Conservation (phyloP, 1,139 yeast species). For the Geotrichum candidum region DNA sequence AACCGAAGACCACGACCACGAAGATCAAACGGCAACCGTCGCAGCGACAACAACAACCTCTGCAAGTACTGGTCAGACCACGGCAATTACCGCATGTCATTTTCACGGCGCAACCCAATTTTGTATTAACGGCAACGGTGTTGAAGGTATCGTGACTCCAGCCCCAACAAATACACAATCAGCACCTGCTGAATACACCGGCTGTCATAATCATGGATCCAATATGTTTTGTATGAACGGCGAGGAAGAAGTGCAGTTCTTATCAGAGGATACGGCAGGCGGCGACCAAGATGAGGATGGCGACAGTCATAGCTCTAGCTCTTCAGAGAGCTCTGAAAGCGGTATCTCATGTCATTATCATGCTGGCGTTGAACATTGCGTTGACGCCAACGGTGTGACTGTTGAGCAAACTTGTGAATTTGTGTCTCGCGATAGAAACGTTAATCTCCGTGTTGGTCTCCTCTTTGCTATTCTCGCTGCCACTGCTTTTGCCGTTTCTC, state of each 20-base stretch:
- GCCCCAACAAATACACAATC: slow-evolving; percentile 28
- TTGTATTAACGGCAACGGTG: slow-evolving; percentile 33
- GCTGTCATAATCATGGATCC: slow-evolving; percentile 34
- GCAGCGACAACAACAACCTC: background rate
- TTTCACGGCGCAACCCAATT: slow-evolving; percentile 31
- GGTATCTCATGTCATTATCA: slow-evolving; percentile 36
- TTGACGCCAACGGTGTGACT: slow-evolving; percentile 24
- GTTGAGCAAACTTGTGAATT: slow-evolving; percentile 18
- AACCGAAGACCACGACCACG: slow-evolving; percentile 15
- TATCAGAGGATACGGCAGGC: slow-evolving; percentile 18
- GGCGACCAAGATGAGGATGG: background rate
- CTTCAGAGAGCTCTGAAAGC: slow-evolving; percentile 17
- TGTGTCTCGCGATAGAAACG: slow-evolving; percentile 31
- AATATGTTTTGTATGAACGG: slow-evolving; percentile 30
- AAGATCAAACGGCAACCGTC: background rate
- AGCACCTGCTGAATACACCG: slow-evolving; percentile 31
- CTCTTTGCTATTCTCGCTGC: slow-evolving; percentile 36
- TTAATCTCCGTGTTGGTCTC: slow-evolving; percentile 33
- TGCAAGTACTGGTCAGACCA: slow-evolving; percentile 13
- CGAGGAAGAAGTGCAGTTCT: slow-evolving; percentile 32
- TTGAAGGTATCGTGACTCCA: slow-evolving; percentile 35
- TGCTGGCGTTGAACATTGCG: slow-evolving; percentile 42
- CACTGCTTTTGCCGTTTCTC: slow-evolving; percentile 34
- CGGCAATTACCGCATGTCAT: slow-evolving; percentile 33
- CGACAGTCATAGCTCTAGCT: slow-evolving; percentile 1